Conservation (phyloP, 495 filamentous ascomycete genomes). For the Evernia prunastri region DNA sequence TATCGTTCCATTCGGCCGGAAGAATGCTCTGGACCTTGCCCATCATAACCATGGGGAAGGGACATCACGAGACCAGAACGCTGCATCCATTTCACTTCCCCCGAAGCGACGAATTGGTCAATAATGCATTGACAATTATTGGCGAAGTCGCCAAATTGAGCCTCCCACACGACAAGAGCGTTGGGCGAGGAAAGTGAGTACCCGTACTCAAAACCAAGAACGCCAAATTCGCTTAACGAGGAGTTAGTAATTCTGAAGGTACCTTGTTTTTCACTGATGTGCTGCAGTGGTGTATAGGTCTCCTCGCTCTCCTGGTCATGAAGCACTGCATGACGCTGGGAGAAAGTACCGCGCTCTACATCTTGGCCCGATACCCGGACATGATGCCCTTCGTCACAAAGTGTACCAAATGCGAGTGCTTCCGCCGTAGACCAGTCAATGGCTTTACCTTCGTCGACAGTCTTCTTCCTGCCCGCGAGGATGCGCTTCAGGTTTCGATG, state of each 20-base stretch:
- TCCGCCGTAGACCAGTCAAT: constrained; percentile 98
- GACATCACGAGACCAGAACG: constrained; percentile 91
- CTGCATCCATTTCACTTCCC: constrained; percentile 97
- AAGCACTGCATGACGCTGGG: constrained; percentile 92
- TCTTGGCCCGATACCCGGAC: constrained; percentile 97
- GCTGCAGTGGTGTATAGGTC: constrained; percentile 87
- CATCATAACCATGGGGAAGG: constrained; percentile 95
- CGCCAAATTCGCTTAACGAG: constrained; percentile 90
- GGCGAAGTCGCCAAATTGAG: constrained; percentile 98
- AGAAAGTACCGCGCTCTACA: constrained; percentile 99
- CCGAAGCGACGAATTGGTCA: constrained; percentile 96
- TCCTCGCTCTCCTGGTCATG: constrained; percentile 92
- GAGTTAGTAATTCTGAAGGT: constrained; percentile 97
- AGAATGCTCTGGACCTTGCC: constrained; percentile 96
- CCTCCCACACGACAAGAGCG: constrained; percentile 97
- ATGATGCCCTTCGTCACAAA: constrained; percentile 88
- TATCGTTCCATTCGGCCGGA: constrained; percentile 96
- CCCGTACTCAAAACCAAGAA: constrained; percentile 95
- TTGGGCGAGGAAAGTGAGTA: constrained; percentile 96
- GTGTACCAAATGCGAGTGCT: constrained; percentile 87
- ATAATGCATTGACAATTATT: constrained; percentile 99
- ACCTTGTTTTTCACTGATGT: constrained; percentile 82
- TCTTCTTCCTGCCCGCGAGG: constrained; percentile 80
- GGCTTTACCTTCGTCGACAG: constrained; percentile 82
- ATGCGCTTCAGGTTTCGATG: constrained; percentile 98